Conservation (phyloP, 148 eudicot species). For the Mesembryanthemum crystallinum region DNA sequence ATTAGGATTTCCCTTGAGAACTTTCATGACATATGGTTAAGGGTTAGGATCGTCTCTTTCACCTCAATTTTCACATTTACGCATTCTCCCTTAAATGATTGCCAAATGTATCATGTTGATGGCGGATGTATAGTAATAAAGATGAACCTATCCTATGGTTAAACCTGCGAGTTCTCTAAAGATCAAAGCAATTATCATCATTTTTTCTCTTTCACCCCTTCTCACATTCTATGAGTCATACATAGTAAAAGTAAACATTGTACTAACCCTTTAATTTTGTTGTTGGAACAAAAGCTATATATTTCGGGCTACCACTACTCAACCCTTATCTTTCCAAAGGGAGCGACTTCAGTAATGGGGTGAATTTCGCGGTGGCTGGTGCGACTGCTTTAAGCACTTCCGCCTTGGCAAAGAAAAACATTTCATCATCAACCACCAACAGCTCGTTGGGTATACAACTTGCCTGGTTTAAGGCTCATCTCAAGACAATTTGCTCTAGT, state of each 20-base stretch:
- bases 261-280: neutral
- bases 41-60: too few species aligned
- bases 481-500: slow-evolving; percentile 9
- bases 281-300: slow-evolving; percentile 17
- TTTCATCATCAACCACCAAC: neutral
- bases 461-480: slow-evolving; percentile 1
- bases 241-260: neutral
- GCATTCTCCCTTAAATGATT: too few species aligned
- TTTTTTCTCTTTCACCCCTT: too few species aligned
- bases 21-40: too few species aligned
- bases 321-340: slow-evolving; percentile 34
- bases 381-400: slow-evolving; percentile 25
- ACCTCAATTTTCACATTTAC: too few species aligned
- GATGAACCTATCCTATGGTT: too few species aligned
- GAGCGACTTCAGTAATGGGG: slow-evolving; percentile 38
- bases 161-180: too few species aligned
- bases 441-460: neutral
- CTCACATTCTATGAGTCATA: too few species aligned
- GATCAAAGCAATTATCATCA: too few species aligned
- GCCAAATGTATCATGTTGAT: too few species aligned
- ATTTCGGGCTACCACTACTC: slow-evolving; percentile 27
- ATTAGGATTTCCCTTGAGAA: too few species aligned
- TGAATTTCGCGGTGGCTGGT: slow-evolving; percentile 40
- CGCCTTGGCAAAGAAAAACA: neutral
- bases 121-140: too few species aligned